Conservation (phyloP, 192 early-diverging fungal species). For the Nowakowskiella sp. region DNA sequence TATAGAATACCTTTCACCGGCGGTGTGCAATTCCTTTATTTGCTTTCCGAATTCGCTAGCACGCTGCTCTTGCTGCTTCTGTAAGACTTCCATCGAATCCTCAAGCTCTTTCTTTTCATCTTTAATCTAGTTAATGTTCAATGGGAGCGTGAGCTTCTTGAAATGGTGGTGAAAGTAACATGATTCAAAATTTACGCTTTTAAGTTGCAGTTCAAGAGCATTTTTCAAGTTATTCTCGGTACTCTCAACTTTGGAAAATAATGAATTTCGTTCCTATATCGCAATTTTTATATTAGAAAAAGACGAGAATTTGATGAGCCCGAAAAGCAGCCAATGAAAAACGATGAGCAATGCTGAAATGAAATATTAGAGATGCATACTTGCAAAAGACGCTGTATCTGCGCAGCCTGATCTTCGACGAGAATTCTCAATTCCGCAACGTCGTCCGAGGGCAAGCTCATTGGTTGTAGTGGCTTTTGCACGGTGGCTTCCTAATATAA, state of each 20-base stretch:
- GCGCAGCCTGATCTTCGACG: too few species aligned
- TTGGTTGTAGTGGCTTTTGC: too few species aligned
- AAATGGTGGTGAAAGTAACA: background rate
- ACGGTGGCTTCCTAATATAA: too few species aligned
- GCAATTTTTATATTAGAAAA: too few species aligned
- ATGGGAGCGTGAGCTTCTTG: background rate
- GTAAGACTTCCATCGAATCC: constrained; percentile 5
- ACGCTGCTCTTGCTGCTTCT: constrained; percentile 20
- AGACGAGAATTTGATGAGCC: too few species aligned
- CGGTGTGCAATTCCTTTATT: background rate
- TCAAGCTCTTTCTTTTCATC: constrained; percentile 29
- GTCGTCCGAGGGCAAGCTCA: too few species aligned
- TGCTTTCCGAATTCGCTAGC: constrained; percentile 19
- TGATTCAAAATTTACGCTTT: constrained; percentile 8
- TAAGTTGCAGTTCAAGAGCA: constrained; percentile 20
- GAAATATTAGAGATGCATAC: too few species aligned
- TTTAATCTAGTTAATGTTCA: constrained; percentile 11
- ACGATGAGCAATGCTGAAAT: too few species aligned
- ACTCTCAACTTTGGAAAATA: constrained; percentile 11
- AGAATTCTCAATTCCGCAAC: too few species aligned
- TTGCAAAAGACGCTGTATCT: too few species aligned
- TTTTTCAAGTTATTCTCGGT: constrained; percentile 18
- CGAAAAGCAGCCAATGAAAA: too few species aligned
- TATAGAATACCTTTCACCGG: too few species aligned
- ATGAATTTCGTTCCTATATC: constrained; percentile 20